Base-by-base conservation (phyloP, 805 yeast species). In the Wickerhamiella hasegawae region DNA sequence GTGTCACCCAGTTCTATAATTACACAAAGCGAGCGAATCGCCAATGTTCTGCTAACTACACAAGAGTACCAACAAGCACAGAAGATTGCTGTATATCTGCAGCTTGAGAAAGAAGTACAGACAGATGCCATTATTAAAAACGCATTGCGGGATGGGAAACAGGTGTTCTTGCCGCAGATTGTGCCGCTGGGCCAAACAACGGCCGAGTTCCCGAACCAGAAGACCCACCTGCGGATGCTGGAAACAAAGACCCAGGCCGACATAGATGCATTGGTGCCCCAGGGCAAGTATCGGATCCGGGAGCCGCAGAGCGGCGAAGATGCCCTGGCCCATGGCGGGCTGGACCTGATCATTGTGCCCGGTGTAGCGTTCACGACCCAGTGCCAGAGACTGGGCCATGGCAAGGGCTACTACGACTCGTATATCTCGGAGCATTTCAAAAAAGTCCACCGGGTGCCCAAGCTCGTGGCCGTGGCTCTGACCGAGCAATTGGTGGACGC, bases 351-450 rank as follows among this genome's bases (percentile, higher is more conserved):
- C 5, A 55, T 87, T 5, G 63, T 87, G 0, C 97, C 97, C 0
- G 96, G 93, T 0, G 76, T 87, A 1, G 94, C 81, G 1, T 85
- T 81, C 53, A 67, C 80, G 1, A 43, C 25, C 10, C 43, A 50
- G 10, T 46, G 73, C 17, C 53, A 60, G 10, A 53, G 98, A 36
- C 52, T 87, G 35, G 98, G 98, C 1, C 93, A 83, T 52, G 98
- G 98, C 1, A 87, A 76, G 4, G 98, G 96, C 0, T 84, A 71
- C 53, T 87, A 90, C 53, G 98, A 87, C 52, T 82, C 76, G 46
- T 79, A 63, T 46, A 65, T 79, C 28, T 58, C 63, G 31, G 57
- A 77, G 35, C 48, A 47, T 28, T 25, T 17, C 20, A 11, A 17
- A 2, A 17, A 12, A 1, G 11, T 21, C 2, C 34, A 33, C 19